Base-by-base conservation (phyloP, 108 stramenopile genomes). In the Parietichytrium sp. region DNA sequence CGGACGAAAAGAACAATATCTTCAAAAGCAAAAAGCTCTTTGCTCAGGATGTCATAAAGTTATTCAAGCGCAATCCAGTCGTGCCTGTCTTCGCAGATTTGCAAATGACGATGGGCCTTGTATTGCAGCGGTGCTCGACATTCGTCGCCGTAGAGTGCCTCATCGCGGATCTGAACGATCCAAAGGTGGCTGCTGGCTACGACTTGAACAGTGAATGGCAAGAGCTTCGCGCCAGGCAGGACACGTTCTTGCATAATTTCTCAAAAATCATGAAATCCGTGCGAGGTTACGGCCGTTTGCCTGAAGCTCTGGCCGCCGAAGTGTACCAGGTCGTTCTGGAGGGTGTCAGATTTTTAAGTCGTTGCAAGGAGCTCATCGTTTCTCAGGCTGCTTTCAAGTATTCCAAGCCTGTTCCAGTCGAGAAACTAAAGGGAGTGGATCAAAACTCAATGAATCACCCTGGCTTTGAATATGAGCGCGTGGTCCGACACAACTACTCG, bases 401-500 rank as follows among this genome's bases (percentile, higher is more conserved):
- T 30, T 38, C 54, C 29, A 52, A 81, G 33, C 86, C 85, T 12
- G 55, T 33, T 36, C 55, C 78, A 12, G 79, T 30, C n/a, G 45
- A 29, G 13, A 30, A 42, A 47, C 55, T 85, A 16, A 15, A 16
- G 50, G 29, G 29, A 36, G 53, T 29, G 47, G 82, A 36, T 10
- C 55, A 83, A 16, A 15, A 16, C 47, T 20, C 26, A 36, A 42
- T 29, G 47, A 78, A 36, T 10, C 82, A 81, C 54, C 31, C 81
- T 45, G 86, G 80, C 25, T 29, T 47, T 29, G 81, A 49, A 26
- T 89, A 88, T 47, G 88, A 79, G 55, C 54, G 29, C 31, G 88
- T 55, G 12, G 81, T 88, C 47, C 47, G 82, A 23, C 84, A 82
- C 48, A 89, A 89, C 79, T 89, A 83, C 72, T 78, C 81, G 16